A percentile compares a stretch with the other conserved stretches of the same genome.
Evolutionary conservation across 2,329 filamentous ascomycete species (phyloP).

Genomic region (Ceratocystis cacaofunesta): DNA sequence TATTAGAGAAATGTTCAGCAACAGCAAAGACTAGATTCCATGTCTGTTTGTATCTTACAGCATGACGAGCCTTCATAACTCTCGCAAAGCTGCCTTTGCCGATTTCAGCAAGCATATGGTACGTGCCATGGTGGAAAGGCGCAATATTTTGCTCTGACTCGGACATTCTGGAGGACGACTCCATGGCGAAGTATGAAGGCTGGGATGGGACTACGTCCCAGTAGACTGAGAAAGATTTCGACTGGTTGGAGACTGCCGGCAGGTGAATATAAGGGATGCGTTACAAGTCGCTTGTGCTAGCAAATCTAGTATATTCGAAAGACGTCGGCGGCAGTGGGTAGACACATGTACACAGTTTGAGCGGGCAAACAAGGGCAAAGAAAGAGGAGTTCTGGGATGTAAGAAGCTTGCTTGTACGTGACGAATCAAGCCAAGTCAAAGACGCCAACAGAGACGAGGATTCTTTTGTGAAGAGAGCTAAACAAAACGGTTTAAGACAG

Average conservation of each 20-base stretch:
- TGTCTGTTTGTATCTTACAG: slow-evolving; percentile 5
- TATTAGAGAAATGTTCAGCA: background rate
- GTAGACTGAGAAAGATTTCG: background rate
- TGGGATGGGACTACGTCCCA: slow-evolving; percentile 13
- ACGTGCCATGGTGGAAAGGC: slow-evolving; percentile 14
- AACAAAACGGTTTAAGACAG: background rate
- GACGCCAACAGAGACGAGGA: no score
- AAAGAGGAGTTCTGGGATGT: background rate
- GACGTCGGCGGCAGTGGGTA: slow-evolving; percentile 23
- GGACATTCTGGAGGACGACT: slow-evolving; percentile 15
- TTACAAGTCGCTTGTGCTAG: slow-evolving; percentile 21
- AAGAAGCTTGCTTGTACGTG: slow-evolving; percentile 2
- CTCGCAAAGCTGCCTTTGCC: slow-evolving; percentile 17
- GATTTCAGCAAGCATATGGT: slow-evolving; percentile 13
- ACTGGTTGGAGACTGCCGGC: background rate
- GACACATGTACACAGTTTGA: slow-evolving; percentile 27
- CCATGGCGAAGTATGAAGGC: slow-evolving; percentile 9
- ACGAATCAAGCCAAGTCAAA: background rate
- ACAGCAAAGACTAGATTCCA: background rate
- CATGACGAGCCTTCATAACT: slow-evolving; percentile 16
- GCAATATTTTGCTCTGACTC: slow-evolving; percentile 13
- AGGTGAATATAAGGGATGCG: background rate
- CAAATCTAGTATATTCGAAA: slow-evolving; percentile 27
- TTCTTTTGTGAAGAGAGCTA: no score
- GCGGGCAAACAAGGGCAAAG: background rate